Base-by-base conservation (phyloP, 2,329 filamentous ascomycete genomes). In the Amylocarpus encephaloides region DNA sequence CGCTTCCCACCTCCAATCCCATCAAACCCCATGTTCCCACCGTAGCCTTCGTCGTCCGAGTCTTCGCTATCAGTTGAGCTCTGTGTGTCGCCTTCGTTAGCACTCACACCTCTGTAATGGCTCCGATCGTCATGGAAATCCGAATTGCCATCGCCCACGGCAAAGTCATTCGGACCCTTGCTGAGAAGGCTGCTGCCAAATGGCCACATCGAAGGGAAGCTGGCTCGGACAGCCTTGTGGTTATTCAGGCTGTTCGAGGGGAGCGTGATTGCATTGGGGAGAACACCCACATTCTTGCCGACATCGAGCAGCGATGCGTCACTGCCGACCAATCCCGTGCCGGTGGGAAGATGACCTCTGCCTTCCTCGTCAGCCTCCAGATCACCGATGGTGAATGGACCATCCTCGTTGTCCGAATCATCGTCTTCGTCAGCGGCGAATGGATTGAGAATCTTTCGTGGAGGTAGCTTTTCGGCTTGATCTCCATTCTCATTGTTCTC, bases 371-470 rank as follows among this genome's bases (percentile, higher is more conserved):
- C 59, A 19, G 49, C 59, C 46, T 64, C 62, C 2, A 62, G 41
- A 45, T 64, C 62, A 2, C 60, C 61, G 22, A 65, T 62, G 1
- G 54, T 59, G 48, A 65, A 62, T 34, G 60, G 57, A 12, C 52
- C 57, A 19, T 62, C 59, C 4, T 59, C 60, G 19, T 59, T 54
- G 34, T 64, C 63, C 3, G 53, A 59, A 46, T 65, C 62, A 16
- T 64, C 61, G 29, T 65, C 62, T 33, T 66, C 64, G 10, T 65
- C 62, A 1, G 58, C 51, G 5, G 62, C 61, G 44, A 66, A 66
- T 3, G 64, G 63, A 40, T 66, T 65, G 1, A 62, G 44, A 34
- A 54, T 58, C 40, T 60, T 61, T n/a, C 47, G 48, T 16, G 56
- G 54, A 7, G 56, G 58, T 9, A 38, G 42, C 13, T 54, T 50